These are phyloP conservation scores for Irpex sp. DNA, from an alignment of 1,284 basidiomycete genomes.

Conservation along the genomic window DNA sequence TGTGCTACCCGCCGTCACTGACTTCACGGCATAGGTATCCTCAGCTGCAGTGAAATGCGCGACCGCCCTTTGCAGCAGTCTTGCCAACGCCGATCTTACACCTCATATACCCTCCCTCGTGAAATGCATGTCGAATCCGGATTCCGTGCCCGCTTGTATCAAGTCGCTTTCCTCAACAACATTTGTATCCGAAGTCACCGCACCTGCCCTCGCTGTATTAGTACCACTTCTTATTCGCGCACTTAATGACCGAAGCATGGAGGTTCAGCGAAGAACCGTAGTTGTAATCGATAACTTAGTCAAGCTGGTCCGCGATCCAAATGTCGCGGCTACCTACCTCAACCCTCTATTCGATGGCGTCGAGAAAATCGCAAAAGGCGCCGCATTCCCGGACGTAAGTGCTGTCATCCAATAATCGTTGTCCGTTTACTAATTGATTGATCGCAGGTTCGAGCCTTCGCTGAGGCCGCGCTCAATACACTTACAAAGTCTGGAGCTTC, in stretches of 20 bases:
- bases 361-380: conserved; percentile 85
- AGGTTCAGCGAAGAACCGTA: conserved; percentile 85
- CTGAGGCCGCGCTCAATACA: conserved; percentile 74
- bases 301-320: conserved; percentile 93
- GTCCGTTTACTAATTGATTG: conserved; percentile 14
- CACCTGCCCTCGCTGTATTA: conserved; percentile 93
- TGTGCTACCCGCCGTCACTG: background rate
- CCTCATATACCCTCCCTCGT: conserved; percentile 91
- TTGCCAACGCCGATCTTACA: conserved; percentile 92
- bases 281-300: conserved; percentile 97
- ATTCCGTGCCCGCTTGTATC: conserved; percentile 88
- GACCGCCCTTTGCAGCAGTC: conserved; percentile 87
- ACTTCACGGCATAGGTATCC: conserved; percentile 59
- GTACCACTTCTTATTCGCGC: conserved; percentile 92
- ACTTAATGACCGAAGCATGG: conserved; percentile 95
- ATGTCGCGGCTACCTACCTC: conserved; percentile 87
- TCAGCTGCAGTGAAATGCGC: conserved; percentile 89
- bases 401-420: conserved; percentile 4
- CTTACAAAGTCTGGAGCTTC: conserved; percentile 82
- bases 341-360: conserved; percentile 90
- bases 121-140: conserved; percentile 92
- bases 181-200: conserved; percentile 96
- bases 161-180: conserved; percentile 94
- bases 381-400: conserved; percentile 91
- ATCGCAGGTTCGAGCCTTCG: conserved; percentile 82